phyloP scores from a whole-genome alignment of 108 stramenopile genomes.

The Fragilariopsis cylindrus region DNA sequence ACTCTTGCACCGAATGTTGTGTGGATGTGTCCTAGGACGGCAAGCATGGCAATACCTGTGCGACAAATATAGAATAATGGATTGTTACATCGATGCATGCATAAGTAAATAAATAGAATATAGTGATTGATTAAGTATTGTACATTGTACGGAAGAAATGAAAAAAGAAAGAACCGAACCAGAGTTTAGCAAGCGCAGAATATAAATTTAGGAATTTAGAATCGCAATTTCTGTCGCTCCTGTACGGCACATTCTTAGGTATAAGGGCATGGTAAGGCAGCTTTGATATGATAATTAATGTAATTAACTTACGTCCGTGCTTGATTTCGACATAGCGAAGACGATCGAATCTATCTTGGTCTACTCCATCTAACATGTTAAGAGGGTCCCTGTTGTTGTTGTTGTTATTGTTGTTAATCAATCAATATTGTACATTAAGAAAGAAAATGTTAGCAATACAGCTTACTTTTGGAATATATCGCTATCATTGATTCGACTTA shows the following conservation, averaged over 20 bases:
- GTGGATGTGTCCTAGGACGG: slow-evolving; percentile 84
- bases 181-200: too few relatives aligned
- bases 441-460: neutral
- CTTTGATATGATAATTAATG: too few relatives aligned
- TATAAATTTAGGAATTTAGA: too few relatives aligned
- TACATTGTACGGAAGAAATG: too few relatives aligned
- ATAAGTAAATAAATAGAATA: too few relatives aligned
- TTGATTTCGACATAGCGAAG: slow-evolving; percentile 91
- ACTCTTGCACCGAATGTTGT: slow-evolving; percentile 64
- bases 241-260: too few relatives aligned
- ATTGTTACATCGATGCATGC: too few relatives aligned
- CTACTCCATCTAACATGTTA: slow-evolving; percentile 33
- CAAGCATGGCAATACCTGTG: slow-evolving; percentile 74
- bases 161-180: too few relatives aligned
- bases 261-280: too few relatives aligned
- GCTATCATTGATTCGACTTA: neutral
- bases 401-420: neutral
- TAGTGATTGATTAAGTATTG: too few relatives aligned
- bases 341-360: slow-evolving; percentile 60
- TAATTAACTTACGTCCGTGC: slow-evolving; percentile 75
- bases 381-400: slow-evolving; percentile 28
- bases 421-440: neutral
- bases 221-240: too few relatives aligned
- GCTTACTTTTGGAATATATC: neutral
- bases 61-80: slow-evolving; percentile 18